phyloP scores from a whole-genome alignment of 2,329 filamentous ascomycete species.

The Penicillium digitatum region DNA sequence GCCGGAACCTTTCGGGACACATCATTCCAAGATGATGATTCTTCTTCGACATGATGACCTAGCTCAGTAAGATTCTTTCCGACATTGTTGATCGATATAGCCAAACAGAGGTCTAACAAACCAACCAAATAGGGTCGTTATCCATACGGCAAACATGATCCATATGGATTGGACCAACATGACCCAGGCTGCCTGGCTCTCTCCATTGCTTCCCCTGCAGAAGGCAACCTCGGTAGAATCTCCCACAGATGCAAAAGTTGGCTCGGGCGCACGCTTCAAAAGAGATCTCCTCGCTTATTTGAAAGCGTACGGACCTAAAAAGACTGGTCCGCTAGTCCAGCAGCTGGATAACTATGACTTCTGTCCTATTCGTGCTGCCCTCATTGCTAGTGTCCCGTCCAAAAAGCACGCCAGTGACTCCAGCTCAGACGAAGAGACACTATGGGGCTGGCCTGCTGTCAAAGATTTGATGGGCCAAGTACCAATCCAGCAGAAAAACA shows the following conservation, averaged over 20 bases:
- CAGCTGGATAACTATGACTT: constrained; percentile 66
- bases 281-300: constrained; percentile 70
- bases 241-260: constrained; percentile 38
- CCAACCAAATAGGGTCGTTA: constrained; percentile 54
- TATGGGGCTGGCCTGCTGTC: constrained; percentile 75
- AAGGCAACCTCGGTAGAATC: constrained; percentile 1
- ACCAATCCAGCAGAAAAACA: constrained; percentile 38
- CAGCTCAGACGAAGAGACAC: constrained; percentile 47
- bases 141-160: constrained; percentile 94
- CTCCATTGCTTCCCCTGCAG: constrained; percentile 61
- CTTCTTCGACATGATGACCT: constrained; percentile 71
- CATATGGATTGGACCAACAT: constrained; percentile 79
- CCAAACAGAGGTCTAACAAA: neutral
- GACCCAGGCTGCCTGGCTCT: constrained; percentile 78
- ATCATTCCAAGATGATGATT: constrained; percentile 85
- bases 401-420: constrained; percentile 51
- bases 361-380: constrained; percentile 60
- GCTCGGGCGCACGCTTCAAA: constrained; percentile 70
- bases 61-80: constrained; percentile 52
- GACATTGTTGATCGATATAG: neutral
- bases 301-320: constrained; percentile 60
- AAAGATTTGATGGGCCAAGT: constrained; percentile 57
- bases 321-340: constrained; percentile 53
- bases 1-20: constrained; percentile 80
- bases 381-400: constrained; percentile 76